Base-by-base conservation (phyloP, 345 rosid species). In the Eucalyptus melliodora region DNA sequence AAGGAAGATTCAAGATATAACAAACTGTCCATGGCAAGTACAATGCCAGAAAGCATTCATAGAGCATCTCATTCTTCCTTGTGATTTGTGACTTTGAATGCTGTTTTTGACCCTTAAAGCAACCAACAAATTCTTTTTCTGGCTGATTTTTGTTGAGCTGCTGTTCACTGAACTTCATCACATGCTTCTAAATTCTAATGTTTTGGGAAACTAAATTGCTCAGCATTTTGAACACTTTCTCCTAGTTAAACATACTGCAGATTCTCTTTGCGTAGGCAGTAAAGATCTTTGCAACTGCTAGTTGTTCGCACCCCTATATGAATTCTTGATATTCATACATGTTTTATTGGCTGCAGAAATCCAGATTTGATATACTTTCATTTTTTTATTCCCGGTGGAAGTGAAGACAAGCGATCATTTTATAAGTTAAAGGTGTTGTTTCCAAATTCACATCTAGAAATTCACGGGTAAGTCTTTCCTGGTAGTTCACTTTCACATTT, bases 401-500 rank as follows among this genome's bases (percentile, higher is more conserved):
- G 87, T 6, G 90, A 91, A 89, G 93, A 93, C 89, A 92, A 72
- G 85, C 89, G 91, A 69, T 91, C 94, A 40, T 92, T 90, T 82
- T 92, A 86, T 87, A 92, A 91, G 91, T 86, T 93, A 92, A 92
- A 93, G 90, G 95, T 93, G 45, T 81, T 93, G 59, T 93, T 93
- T 87, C 94, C 94, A 67, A 87, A 92, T 88, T 88, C 94, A 87
- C 92, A 92, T 67, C 91, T 93, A 87, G 90, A 93, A 88, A 72
- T 93, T 90, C 91, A 88, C 44, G 91, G 93, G 95, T 92, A 89
- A 90, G 89, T 37, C 47, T 50, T 90, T 26, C 40, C 37, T 55
- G 24, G 21, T 47, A 42, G 86, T 88, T 72, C 21, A 45, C 59
- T 34, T 60, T 50, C 47, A 44, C 67, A 16, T 69, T 86, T 34